These are phyloP conservation scores for Boletus barrowsii DNA, from an alignment of 768 basidiomycete species.

Conservation along the genomic window DNA sequence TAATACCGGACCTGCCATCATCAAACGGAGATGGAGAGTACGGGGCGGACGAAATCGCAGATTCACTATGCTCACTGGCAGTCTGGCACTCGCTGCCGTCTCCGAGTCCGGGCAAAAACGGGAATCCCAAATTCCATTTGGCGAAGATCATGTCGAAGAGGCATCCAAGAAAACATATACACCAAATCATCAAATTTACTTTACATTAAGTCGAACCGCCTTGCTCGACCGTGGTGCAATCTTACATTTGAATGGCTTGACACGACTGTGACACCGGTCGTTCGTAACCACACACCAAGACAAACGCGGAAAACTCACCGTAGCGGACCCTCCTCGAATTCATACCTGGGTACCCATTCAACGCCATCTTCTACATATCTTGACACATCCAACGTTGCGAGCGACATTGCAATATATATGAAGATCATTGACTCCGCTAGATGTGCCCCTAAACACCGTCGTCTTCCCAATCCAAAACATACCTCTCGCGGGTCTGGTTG, in stretches of 20 bases:
- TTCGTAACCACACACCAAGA: background rate
- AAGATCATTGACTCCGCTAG: slow-evolving; percentile 1
- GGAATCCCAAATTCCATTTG: too few species aligned
- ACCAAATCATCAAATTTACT: too few species aligned
- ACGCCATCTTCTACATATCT: slow-evolving; percentile 1
- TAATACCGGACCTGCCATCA: too few species aligned
- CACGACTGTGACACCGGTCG: background rate
- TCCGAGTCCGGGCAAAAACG: too few species aligned
- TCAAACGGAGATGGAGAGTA: too few species aligned
- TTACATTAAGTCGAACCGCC: background rate
- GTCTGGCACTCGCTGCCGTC: too few species aligned
- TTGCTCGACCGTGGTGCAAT: background rate
- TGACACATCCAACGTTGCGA: slow-evolving; percentile 13
- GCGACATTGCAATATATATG: background rate
- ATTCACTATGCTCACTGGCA: too few species aligned
- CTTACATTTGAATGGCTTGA: slow-evolving; percentile 6
- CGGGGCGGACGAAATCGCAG: too few species aligned
- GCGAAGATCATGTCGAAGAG: too few species aligned
- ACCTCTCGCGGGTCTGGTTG: slow-evolving; percentile 1
- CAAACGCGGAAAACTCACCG: background rate
- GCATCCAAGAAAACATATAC: too few species aligned
- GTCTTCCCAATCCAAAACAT: slow-evolving; percentile 14
- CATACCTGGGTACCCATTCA: background rate
- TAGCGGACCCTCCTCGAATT: background rate
- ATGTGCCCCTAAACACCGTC: slow-evolving; percentile 1